Evolutionary conservation across 129 eudicot species (phyloP).

Genomic region (Saposhnikovia divaricata): DNA sequence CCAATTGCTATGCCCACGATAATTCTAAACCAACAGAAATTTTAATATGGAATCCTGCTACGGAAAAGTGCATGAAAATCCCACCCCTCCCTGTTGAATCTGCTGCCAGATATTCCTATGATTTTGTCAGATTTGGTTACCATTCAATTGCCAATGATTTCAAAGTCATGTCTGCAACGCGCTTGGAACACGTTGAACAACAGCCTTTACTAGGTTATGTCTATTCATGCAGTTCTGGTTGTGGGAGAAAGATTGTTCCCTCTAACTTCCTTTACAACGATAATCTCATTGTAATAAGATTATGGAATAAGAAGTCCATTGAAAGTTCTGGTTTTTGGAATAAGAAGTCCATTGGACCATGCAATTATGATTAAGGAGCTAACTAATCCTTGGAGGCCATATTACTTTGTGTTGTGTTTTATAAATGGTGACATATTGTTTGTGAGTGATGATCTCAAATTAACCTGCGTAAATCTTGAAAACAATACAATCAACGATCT

Average conservation of each 20-base stretch:
- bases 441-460: background rate
- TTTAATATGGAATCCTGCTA: background rate
- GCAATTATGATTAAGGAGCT: background rate
- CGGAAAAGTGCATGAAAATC: background rate
- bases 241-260: background rate
- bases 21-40: background rate
- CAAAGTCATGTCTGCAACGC: background rate
- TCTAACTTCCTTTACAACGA: background rate
- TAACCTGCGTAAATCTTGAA: background rate
- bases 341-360: background rate
- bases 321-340: too few relatives aligned
- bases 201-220: background rate
- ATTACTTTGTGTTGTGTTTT: background rate
- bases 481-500: background rate
- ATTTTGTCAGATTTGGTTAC: background rate
- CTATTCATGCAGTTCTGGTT: background rate
- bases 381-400: background rate
- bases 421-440: background rate
- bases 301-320: background rate
- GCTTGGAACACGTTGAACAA: too few relatives aligned
- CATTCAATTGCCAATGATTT: background rate
- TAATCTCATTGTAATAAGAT: too few relatives aligned
- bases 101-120: too few relatives aligned
- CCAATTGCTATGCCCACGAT: too few relatives aligned
- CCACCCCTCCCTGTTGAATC: background rate